These are phyloP conservation scores for Malus hybrid DNA, from an alignment of 331 rosid species.

Conservation along the genomic window DNA sequence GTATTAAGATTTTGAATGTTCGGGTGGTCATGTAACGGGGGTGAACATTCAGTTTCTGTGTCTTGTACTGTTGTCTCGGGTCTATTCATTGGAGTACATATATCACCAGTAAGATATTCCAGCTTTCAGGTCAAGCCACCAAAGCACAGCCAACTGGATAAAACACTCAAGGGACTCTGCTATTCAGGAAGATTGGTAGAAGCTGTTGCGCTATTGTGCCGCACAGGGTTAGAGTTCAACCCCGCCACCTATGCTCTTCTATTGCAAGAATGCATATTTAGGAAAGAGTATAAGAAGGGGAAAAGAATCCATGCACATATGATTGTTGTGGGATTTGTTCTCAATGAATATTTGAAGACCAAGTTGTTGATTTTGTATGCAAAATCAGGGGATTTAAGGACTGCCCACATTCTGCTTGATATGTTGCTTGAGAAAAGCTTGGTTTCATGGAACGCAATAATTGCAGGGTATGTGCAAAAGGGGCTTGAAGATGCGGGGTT, in stretches of 20 bases:
- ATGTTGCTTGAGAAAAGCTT: conserved; percentile 33
- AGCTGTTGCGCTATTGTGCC: conserved; percentile 54
- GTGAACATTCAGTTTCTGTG: neutral
- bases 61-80: conserved; percentile 18
- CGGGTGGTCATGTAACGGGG: neutral
- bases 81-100: conserved; percentile 10
- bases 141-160: conserved; percentile 31
- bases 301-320: conserved; percentile 63
- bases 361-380: conserved; percentile 62
- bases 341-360: conserved; percentile 48
- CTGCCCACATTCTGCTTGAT: conserved; percentile 39
- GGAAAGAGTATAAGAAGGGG: conserved; percentile 52
- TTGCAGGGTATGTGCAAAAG: conserved; percentile 61
- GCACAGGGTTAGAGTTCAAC: conserved; percentile 24
- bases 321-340: conserved; percentile 54
- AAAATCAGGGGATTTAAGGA: conserved; percentile 51
- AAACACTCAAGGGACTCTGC: conserved; percentile 41
- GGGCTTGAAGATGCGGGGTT: conserved; percentile 57
- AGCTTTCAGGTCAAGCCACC: conserved; percentile 68
- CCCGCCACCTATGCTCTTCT: conserved; percentile 51
- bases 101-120: conserved; percentile 40
- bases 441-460: conserved; percentile 73
- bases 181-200: conserved; percentile 52
- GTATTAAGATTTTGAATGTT: neutral
- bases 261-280: conserved; percentile 68